A percentile compares a stretch with the other conserved stretches of the same genome.
phyloP scores from a whole-genome alignment of 345 rosid species.

The Salix koriyanagi region DNA sequence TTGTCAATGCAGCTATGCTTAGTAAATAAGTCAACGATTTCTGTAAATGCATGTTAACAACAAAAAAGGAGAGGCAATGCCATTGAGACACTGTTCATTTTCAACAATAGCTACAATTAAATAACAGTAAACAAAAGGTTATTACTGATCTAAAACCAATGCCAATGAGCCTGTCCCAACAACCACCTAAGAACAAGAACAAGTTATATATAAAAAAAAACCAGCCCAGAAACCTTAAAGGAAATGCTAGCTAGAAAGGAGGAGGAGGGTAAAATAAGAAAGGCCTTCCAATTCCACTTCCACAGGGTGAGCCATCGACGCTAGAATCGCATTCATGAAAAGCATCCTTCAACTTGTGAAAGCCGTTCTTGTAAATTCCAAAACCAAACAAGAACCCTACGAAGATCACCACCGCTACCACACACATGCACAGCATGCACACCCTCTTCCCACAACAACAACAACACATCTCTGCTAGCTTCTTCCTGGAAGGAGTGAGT shows the following conservation, averaged over 20 bases:
- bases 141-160: background rate
- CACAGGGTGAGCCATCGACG: background rate
- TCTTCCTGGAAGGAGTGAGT: background rate
- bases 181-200: background rate
- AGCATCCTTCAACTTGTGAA: conserved; percentile 65
- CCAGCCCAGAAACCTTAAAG: background rate
- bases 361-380: conserved; percentile 77
- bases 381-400: conserved; percentile 77
- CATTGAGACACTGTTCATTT: background rate
- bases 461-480: conserved; percentile 54
- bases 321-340: conserved; percentile 43
- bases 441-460: conserved; percentile 65
- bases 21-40: too few relatives aligned
- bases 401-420: conserved; percentile 58
- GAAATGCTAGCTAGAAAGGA: background rate
- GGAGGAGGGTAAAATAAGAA: conserved; percentile 38
- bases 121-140: background rate
- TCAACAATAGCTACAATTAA: background rate
- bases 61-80: too few relatives aligned
- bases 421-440: conserved; percentile 73
- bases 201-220: background rate
- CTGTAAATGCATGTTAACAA: too few relatives aligned
- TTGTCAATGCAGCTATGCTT: background rate
- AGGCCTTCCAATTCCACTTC: conserved; percentile 35
- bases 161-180: background rate